Conservation (phyloP, 179 eudicot genomes). For the Spinacia oleracea region DNA sequence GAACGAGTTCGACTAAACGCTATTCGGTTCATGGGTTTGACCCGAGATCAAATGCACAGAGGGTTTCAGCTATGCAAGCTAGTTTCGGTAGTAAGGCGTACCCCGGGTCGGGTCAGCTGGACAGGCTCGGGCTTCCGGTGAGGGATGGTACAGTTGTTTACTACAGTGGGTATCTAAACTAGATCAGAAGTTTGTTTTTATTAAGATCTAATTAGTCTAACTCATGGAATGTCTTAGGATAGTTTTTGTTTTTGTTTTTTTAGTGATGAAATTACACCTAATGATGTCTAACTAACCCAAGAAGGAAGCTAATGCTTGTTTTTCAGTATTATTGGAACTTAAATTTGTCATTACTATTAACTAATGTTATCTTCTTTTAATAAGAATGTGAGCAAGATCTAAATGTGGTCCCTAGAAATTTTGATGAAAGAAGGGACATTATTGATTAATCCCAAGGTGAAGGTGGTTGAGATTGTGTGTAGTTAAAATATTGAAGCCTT, state of each 20-base stretch:
- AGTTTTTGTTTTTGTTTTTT: neutral
- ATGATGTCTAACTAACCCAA: too few species aligned
- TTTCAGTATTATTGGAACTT: neutral
- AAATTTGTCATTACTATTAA: neutral
- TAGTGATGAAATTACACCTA: neutral
- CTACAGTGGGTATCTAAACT: slow-evolving; percentile 48
- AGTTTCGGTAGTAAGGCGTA: slow-evolving; percentile 62
- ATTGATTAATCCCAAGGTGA: neutral
- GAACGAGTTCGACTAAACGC: slow-evolving; percentile 58
- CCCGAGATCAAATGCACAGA: slow-evolving; percentile 33
- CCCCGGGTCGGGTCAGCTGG: slow-evolving; percentile 77
- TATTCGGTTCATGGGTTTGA: slow-evolving; percentile 49
- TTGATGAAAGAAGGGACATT: neutral
- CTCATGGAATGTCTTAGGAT: slow-evolving; percentile 9
- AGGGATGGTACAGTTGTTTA: slow-evolving; percentile 40
- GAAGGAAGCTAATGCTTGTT: slow-evolving; percentile 6
- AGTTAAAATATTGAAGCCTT: neutral
- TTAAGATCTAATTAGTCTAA: slow-evolving; percentile 25
- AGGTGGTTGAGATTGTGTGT: slow-evolving; percentile 9
- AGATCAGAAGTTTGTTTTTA: slow-evolving; percentile 6
- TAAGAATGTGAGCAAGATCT: neutral
- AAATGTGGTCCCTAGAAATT: neutral
- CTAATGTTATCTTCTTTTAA: neutral
- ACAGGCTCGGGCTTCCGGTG: slow-evolving; percentile 65
- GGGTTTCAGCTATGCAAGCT: slow-evolving; percentile 46